A percentile compares a stretch with the other conserved stretches of the same genome.
These are phyloP conservation scores for Tetrahymena thermophila DNA, from an alignment of 73 alveolate genomes.

Conservation along the genomic window DNA sequence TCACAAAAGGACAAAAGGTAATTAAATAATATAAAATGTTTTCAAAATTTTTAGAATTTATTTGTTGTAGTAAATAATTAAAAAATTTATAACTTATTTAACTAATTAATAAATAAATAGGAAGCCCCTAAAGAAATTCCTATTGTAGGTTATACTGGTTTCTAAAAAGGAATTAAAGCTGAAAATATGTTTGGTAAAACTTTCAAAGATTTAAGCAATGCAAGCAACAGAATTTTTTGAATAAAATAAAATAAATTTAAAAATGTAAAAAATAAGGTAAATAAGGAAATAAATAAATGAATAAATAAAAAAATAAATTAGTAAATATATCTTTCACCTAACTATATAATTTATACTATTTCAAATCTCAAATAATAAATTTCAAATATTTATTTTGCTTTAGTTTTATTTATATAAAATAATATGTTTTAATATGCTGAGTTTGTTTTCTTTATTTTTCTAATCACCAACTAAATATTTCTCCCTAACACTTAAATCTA, in stretches of 20 bases:
- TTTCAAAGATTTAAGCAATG: conserved; percentile 28
- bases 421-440: too few relatives aligned
- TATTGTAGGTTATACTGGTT: conserved; percentile 46
- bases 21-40: neutral
- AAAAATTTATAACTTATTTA: neutral
- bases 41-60: neutral
- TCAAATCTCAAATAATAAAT: too few relatives aligned
- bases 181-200: conserved; percentile 44
- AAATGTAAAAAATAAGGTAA: neutral
- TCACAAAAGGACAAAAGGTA: neutral
- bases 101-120: neutral
- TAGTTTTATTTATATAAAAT: too few relatives aligned
- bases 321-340: too few relatives aligned
- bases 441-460: too few relatives aligned
- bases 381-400: too few relatives aligned
- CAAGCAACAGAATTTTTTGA: neutral
- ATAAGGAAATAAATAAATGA: too few relatives aligned
- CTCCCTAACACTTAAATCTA: too few relatives aligned
- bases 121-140: conserved; percentile 14
- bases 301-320: too few relatives aligned
- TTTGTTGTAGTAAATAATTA: too few relatives aligned
- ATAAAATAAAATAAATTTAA: neutral
- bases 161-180: conserved; percentile 31
- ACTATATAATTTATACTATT: too few relatives aligned
- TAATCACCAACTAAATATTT: too few relatives aligned